phyloP scores from a whole-genome alignment of 2,329 filamentous ascomycete species.

The Aspergillus texensis region DNA sequence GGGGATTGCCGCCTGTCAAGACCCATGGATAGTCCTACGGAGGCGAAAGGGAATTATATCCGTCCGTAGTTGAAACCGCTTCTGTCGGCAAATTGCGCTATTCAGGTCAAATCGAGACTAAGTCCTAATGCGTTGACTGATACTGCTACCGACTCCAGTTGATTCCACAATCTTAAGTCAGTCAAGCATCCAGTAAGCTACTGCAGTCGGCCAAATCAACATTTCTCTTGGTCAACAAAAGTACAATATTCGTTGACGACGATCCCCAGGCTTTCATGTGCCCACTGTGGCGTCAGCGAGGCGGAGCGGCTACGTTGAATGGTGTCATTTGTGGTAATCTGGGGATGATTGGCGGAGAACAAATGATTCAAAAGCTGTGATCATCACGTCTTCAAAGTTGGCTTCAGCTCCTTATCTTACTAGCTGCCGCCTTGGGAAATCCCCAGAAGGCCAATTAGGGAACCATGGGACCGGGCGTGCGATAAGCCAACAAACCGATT shows the following conservation, averaged over 20 bases:
- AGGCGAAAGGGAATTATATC: not conserved
- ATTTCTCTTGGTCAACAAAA: not conserved
- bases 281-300: conserved; percentile 3
- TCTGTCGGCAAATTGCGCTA: not conserved
- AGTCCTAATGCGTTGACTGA: not conserved
- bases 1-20: not conserved
- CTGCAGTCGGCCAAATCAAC: not conserved
- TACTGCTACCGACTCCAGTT: not conserved
- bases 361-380: not conserved
- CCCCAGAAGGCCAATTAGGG: not conserved
- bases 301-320: not conserved
- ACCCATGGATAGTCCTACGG: not conserved
- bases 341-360: not conserved
- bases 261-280: not conserved
- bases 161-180: not conserved
- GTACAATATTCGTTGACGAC: not conserved
- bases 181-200: not conserved
- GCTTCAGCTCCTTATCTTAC: not conserved
- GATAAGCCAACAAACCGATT: not conserved
- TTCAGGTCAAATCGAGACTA: not conserved
- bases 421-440: not conserved
- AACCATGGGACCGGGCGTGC: not conserved
- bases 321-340: not conserved
- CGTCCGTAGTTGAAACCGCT: not conserved
- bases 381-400: not conserved